Percentiles rank a stretch among this genome's conserved stretches.
These are phyloP conservation scores for Aspergillus avenaceus DNA, from an alignment of 495 filamentous ascomycete species.

Conservation along the genomic window DNA sequence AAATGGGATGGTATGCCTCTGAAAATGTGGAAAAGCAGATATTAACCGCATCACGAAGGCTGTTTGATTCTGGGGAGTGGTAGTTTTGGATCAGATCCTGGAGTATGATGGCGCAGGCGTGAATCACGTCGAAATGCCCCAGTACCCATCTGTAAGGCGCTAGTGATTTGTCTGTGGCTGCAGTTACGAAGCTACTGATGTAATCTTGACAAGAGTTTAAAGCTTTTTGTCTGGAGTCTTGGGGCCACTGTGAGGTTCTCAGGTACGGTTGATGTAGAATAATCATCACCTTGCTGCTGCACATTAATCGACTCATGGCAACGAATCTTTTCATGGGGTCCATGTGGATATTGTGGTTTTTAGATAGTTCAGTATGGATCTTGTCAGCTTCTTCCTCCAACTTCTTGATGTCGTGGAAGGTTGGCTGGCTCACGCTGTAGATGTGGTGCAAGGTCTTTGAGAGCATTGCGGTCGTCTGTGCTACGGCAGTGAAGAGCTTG, in stretches of 20 bases:
- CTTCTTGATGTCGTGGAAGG: not conserved
- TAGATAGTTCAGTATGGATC: not conserved
- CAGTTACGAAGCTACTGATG: not conserved
- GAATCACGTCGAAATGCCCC: not conserved
- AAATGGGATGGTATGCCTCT: not conserved
- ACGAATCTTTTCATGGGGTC: not conserved
- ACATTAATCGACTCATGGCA: not conserved
- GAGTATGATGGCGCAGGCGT: not conserved
- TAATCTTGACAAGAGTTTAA: not conserved
- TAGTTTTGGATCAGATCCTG: not conserved
- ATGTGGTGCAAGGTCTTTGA: not conserved
- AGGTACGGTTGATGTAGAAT: conserved; percentile 1
- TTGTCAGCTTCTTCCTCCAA: not conserved
- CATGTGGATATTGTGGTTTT: not conserved
- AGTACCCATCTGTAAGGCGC: not conserved
- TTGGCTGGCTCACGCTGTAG: not conserved
- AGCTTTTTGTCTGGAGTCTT: not conserved
- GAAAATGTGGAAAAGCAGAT: not conserved
- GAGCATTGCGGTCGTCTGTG: not conserved
- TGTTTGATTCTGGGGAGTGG: not conserved
- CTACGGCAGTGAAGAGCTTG: not conserved
- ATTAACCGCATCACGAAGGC: not conserved
- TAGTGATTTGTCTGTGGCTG: not conserved
- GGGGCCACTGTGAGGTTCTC: not conserved
- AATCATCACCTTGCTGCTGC: not conserved